These are phyloP conservation scores for Chlamydomonas sp. DNA, from an alignment of 139 green algal species.

Conservation along the genomic window DNA sequence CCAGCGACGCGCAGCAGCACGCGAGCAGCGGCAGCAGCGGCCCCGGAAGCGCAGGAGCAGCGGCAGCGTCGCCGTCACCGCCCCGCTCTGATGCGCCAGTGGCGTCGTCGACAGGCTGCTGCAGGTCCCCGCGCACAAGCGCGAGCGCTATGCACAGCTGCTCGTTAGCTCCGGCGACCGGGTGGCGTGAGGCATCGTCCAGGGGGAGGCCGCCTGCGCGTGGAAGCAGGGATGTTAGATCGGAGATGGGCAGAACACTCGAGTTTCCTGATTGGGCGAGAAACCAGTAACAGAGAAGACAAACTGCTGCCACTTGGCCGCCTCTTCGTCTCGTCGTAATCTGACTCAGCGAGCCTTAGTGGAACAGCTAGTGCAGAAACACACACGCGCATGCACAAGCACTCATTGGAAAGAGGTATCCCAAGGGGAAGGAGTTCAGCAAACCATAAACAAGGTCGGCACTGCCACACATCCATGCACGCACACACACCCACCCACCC, in stretches of 20 bases:
- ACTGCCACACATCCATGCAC: too few relatives aligned
- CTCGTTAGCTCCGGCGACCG: constrained; percentile 10
- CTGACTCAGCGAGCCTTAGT: too few relatives aligned
- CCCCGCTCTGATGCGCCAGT: not conserved
- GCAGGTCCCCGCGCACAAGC: not conserved
- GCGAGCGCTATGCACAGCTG: constrained; percentile 13
- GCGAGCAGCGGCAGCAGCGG: constrained; percentile 5
- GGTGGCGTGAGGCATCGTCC: constrained; percentile 7
- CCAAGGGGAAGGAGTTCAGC: too few relatives aligned
- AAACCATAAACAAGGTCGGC: too few relatives aligned
- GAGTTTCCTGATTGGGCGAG: not conserved
- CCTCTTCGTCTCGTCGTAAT: too few relatives aligned
- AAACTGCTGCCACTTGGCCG: not conserved
- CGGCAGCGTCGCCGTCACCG: too few relatives aligned
- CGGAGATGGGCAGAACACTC: not conserved
- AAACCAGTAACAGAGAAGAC: not conserved
- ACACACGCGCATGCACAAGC: too few relatives aligned
- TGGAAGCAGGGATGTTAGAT: constrained; percentile 1
- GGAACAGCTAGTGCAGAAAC: too few relatives aligned
- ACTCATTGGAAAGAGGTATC: too few relatives aligned
- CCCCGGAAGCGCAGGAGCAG: not conserved
- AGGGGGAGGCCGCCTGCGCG: not conserved
- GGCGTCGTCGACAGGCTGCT: not conserved
- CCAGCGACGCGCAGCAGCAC: not conserved
- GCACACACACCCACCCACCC: not conserved